A percentile compares a stretch with the other conserved stretches of the same genome.
phyloP scores from a whole-genome alignment of 2,329 filamentous ascomycete species.

The Arthroderma sp. region DNA sequence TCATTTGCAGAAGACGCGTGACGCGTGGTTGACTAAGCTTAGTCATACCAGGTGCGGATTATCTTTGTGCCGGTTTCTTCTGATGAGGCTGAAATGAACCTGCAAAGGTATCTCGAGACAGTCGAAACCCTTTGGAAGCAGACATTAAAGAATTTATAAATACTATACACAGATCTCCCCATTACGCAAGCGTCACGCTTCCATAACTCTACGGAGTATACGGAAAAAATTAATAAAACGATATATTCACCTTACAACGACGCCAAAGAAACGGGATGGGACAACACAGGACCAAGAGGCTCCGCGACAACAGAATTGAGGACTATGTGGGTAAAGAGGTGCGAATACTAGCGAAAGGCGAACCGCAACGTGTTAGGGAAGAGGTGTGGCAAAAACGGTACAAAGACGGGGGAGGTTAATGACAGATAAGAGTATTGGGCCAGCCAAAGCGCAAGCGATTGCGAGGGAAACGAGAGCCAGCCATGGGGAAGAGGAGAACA shows the following conservation, averaged over 20 bases:
- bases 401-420: background rate
- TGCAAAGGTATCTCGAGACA: background rate
- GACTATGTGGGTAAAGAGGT: background rate
- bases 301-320: background rate
- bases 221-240: background rate
- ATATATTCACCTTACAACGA: background rate
- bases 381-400: background rate
- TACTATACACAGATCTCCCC: background rate
- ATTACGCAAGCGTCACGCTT: background rate
- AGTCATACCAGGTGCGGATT: background rate
- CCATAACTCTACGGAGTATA: background rate
- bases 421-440: constrained; percentile 5
- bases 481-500: background rate
- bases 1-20: background rate
- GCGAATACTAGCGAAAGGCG: background rate
- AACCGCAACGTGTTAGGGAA: background rate
- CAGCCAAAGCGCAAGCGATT: constrained; percentile 9
- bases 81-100: background rate
- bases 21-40: background rate
- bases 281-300: background rate
- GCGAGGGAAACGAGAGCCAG: background rate
- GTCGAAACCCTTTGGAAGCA: background rate
- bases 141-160: background rate
- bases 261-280: background rate
- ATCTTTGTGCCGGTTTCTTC: background rate